Conservation (phyloP, 2,329 filamentous ascomycete genomes). For the Aureobasidium sp. region DNA sequence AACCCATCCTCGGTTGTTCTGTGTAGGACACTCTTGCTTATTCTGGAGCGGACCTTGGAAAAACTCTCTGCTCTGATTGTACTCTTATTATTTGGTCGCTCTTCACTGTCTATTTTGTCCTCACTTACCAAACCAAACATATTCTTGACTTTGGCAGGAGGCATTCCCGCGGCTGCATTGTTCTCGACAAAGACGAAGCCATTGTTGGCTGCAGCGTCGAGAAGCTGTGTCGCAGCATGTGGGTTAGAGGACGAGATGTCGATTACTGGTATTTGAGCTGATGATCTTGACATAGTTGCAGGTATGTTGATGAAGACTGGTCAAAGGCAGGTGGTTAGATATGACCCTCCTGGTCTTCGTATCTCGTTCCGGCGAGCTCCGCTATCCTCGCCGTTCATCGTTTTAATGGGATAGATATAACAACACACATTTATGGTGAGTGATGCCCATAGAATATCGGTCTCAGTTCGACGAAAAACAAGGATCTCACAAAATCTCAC, state of each 20-base stretch:
- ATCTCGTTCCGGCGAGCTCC: background rate
- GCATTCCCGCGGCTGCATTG: conserved; percentile 53
- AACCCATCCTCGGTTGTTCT: conserved; percentile 80
- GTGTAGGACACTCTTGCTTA: conserved; percentile 64
- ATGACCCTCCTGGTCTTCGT: background rate
- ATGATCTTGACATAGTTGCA: background rate
- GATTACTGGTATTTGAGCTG: conserved; percentile 63
- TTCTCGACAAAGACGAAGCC: conserved; percentile 89
- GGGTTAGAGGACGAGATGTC: conserved; percentile 60
- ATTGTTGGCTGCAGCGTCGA: conserved; percentile 72
- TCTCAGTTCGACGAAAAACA: too few relatives aligned
- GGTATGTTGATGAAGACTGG: background rate
- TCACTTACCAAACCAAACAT: conserved; percentile 65
- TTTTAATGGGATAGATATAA: too few relatives aligned
- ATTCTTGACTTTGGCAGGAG: conserved; percentile 56
- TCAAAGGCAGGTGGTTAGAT: background rate
- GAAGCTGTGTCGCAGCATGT: conserved; percentile 59
- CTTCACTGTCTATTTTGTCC: background rate
- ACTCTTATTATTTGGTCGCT: background rate
- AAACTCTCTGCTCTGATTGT: conserved; percentile 42
- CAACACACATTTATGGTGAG: too few relatives aligned
- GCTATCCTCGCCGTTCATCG: background rate
- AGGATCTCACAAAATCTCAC: too few relatives aligned
- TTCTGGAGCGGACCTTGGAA: conserved; percentile 65
- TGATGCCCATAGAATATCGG: too few relatives aligned